Base-by-base conservation (phyloP, 345 rosid genomes). In the Anastatica hierochuntica region DNA sequence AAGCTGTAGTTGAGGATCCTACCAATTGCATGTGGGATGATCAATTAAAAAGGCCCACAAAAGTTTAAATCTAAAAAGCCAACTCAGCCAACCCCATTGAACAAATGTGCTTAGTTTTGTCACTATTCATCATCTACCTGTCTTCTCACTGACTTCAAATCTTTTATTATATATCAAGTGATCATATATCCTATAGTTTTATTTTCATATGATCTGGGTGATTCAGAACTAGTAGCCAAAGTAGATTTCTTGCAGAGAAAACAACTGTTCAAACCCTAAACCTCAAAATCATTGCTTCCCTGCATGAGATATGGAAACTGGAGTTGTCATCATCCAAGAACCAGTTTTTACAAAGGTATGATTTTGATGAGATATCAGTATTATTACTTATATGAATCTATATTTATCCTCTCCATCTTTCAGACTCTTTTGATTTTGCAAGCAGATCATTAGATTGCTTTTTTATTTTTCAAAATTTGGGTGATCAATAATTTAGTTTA, bases 251-350 rank as follows among this genome's bases (percentile, higher is more conserved):
- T 65, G 64, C 42, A 27, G 59, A 57, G 42, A 17, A 57, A 65
- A 49, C 64, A 57, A 57, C 64, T 49, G 13, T 49, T 41, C 43
- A 42, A 49, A 39, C 63, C 40, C 50, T 56, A 49, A 64, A 55
- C 29, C 62, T 64, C 29, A 35, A 64, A 26, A 38, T 53, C 40
- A 17, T 27, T 34, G 8, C 24, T 56, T 41, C 50, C 21, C 66
- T 37, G 67, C 63, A 72, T 66, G 69, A 74, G 38, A 49, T 55
- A 81, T 83, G 96, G 85, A 77, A 41, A 74, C 87, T 26, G 87
- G 62, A 83, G 70, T 60, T 50, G 78, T 56, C 60, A 31, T 70
- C 43, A 63, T 49, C 45, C 62, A 62, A 53, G 81, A 77, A 70
- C 40, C 67, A 4, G 14, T 49, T 33, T 14, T 75, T 27, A 11